Conservation (phyloP, 208 protist species). For the Trypanosoma platydactyli region DNA sequence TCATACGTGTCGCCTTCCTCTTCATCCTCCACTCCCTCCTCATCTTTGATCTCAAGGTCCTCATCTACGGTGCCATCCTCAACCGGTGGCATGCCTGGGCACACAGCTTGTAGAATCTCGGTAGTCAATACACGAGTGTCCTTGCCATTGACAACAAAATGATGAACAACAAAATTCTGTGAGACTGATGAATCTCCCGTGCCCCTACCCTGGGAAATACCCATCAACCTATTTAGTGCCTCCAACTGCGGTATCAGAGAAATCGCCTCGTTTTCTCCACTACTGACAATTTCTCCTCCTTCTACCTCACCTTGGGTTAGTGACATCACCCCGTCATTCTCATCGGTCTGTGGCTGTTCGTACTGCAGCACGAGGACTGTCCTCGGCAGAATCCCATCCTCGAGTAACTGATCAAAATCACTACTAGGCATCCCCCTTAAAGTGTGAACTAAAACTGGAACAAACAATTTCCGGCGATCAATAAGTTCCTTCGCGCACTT, state of each 20-base stretch:
- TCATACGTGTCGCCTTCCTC: slow-evolving; percentile 31
- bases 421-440: slow-evolving; percentile 13
- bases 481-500: slow-evolving; percentile 34
- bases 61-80: slow-evolving; percentile 61
- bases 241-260: slow-evolving; percentile 17
- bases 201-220: neutral
- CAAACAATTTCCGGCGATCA: slow-evolving; percentile 23
- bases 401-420: slow-evolving; percentile 36
- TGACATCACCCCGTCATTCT: slow-evolving; percentile 31
- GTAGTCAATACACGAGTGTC: slow-evolving; percentile 39
- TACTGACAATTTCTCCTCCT: slow-evolving; percentile 4
- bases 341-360: slow-evolving; percentile 7
- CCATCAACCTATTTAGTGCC: slow-evolving; percentile 20
- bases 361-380: slow-evolving; percentile 57
- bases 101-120: slow-evolving; percentile 51
- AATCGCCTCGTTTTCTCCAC: slow-evolving; percentile 4
- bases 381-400: slow-evolving; percentile 45
- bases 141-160: slow-evolving; percentile 46
- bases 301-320: neutral
- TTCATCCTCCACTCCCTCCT: slow-evolving; percentile 58
- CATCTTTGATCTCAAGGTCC: slow-evolving; percentile 43
- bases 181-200: neutral
- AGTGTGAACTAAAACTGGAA: slow-evolving; percentile 60
- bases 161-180: slow-evolving; percentile 34
- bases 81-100: slow-evolving; percentile 43